Conservation (phyloP, 495 filamentous ascomycete species). For the Penicillium waksmanii region DNA sequence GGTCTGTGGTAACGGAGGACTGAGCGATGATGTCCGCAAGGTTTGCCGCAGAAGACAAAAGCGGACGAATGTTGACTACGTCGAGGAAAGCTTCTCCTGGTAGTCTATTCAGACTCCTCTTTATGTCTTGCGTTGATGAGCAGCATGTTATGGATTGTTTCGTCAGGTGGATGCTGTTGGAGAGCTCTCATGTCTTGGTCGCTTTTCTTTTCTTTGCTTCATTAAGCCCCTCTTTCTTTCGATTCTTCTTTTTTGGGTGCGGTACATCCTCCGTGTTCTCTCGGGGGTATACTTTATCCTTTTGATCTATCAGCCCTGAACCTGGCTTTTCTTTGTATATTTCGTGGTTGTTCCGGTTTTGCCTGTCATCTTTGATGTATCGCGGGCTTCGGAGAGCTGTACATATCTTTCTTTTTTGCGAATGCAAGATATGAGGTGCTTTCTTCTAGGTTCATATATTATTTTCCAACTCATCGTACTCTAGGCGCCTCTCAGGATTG, state of each 20-base stretch:
- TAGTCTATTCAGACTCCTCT: constrained; percentile 32
- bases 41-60: constrained; percentile 71
- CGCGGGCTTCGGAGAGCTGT: constrained; percentile 14
- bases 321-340: constrained; percentile 11
- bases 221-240: constrained; percentile 7
- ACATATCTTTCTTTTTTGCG: constrained; percentile 20
- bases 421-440: constrained; percentile 18
- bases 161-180: constrained; percentile 9
- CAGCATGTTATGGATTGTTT: constrained; percentile 8
- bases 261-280: not conserved
- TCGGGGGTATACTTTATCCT: not conserved
- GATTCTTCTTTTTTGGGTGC: constrained; percentile 4
- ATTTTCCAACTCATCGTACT: not conserved
- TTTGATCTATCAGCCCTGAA: constrained; percentile 10
- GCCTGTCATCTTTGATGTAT: constrained; percentile 6
- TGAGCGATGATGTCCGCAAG: constrained; percentile 81
- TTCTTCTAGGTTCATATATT: constrained; percentile 6
- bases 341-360: constrained; percentile 7
- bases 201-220: constrained; percentile 7
- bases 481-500: no score
- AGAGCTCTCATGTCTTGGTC: constrained; percentile 15
- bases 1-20: constrained; percentile 81
- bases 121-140: constrained; percentile 1
- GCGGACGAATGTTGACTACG: constrained; percentile 70
- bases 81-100: constrained; percentile 92